phyloP scores from a whole-genome alignment of 1,139 yeast species.

The Pichia sp. region DNA sequence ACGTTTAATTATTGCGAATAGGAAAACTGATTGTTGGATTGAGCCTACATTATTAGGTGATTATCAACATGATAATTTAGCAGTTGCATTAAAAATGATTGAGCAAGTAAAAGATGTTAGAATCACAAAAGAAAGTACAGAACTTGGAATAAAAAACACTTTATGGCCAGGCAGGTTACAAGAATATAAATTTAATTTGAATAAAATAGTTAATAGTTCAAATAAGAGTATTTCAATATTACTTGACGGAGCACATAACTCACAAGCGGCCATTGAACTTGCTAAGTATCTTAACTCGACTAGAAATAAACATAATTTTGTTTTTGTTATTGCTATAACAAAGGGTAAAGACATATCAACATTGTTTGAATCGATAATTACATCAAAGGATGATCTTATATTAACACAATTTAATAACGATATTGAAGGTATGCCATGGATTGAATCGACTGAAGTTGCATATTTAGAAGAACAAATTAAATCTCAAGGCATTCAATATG shows the following conservation, averaged over 20 bases:
- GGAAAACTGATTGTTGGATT: constrained; percentile 4
- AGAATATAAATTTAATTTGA: constrained; percentile 21
- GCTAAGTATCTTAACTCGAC: constrained; percentile 35
- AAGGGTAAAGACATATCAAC: constrained; percentile 57
- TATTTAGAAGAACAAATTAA: constrained; percentile 12
- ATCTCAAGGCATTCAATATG: constrained; percentile 33
- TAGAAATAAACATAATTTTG: constrained; percentile 33
- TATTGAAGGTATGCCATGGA: constrained; percentile 95
- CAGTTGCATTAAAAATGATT: constrained; percentile 59
- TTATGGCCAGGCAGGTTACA: constrained; percentile 66
- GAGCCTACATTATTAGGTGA: constrained; percentile 59
- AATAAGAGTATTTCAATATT: constrained; percentile 6
- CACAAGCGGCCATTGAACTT: constrained; percentile 70
- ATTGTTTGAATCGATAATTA: constrained; percentile 47
- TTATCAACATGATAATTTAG: constrained; percentile 65
- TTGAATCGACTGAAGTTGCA: constrained; percentile 25
- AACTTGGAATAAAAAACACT: constrained; percentile 45
- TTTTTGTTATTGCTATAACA: constrained; percentile 70
- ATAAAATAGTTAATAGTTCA: background rate
- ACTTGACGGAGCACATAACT: constrained; percentile 92
- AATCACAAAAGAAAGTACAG: constrained; percentile 32
- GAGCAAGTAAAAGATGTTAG: constrained; percentile 27
- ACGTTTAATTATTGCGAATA: constrained; percentile 10
- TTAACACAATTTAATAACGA: constrained; percentile 51
- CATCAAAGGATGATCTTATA: constrained; percentile 47